Base-by-base conservation (phyloP, 176 grass and related monocot species). In the Rhynchospora pubera region DNA sequence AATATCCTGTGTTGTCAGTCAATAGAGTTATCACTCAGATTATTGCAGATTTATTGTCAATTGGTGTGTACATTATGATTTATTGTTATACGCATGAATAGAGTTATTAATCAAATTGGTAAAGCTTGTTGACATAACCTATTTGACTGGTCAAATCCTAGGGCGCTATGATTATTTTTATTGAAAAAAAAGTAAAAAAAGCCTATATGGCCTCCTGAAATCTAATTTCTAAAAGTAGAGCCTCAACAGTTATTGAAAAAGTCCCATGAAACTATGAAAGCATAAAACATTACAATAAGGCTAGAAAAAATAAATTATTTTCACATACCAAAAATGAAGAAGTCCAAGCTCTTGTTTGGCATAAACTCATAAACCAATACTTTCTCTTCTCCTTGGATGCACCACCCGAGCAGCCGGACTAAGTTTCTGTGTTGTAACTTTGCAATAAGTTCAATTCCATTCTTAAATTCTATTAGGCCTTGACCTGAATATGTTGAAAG, bases 371-470 rank as follows among this genome's bases (percentile, higher is more conserved):
- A 84, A 28, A 84, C 26, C 32, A 84, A 14, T 61, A 84, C 77
- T 48, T 75, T 84, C 71, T 84, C 83, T 13, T 43, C 65, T 71
- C 52, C 56, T 22, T 84, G 26, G 13, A 84, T 18, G 83, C 83
- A 84, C 68, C 83, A 84, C 9, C 83, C 83, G 0, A 84, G 6
- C 57, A 84, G 69, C 14, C 83, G 83, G 57, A 84, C 83, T 48
- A 84, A 53, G 16, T 84, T 84, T 75, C 51, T 71, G 21, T 84
- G 83, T 23, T 84, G 83, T 22, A 84, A 67, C 67, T 84, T 84
- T 9, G 67, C 83, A 4, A 84, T 71, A 53, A 83, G 81, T 16
- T 48, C 18, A 24, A 74, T 75, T 75, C 77, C 83, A 48, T 84
- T 84, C 45, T 84, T 76, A 58, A 85, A 85, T 64, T 85, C 83